Evolutionary conservation across 23 red algal genomes (phyloP).

Genomic region (Chondrus crispus): DNA sequence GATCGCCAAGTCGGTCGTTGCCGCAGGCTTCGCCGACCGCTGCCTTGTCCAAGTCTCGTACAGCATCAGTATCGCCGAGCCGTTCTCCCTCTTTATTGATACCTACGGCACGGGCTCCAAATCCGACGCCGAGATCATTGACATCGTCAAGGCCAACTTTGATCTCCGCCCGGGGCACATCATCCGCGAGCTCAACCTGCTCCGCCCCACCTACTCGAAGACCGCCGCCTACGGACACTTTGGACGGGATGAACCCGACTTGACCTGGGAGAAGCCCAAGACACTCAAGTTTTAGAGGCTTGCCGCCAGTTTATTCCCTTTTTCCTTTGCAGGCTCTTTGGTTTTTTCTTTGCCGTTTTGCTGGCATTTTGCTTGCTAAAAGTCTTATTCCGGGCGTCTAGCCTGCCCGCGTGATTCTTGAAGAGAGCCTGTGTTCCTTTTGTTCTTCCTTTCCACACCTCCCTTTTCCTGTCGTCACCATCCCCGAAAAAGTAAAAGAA

Average conservation of each 20-base stretch:
- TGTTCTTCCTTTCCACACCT: no score
- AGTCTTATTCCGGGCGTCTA: no score
- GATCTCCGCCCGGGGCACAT: slow-evolving; percentile 94
- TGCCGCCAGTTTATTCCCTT: no score
- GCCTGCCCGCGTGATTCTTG: no score
- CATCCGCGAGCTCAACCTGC: slow-evolving; percentile 93
- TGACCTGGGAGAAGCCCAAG: slow-evolving; percentile 98
- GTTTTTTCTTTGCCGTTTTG: no score
- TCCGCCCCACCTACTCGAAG: slow-evolving; percentile 93
- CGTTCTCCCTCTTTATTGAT: slow-evolving; percentile 94
- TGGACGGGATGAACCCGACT: slow-evolving; percentile 90
- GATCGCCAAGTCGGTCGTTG: slow-evolving; percentile 98
- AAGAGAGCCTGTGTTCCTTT: no score
- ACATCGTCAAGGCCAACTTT: slow-evolving; percentile 98
- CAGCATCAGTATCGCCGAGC: slow-evolving; percentile 96
- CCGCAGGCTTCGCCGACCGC: slow-evolving; percentile 82
- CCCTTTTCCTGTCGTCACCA: no score
- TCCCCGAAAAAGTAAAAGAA: no score
- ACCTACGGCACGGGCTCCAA: slow-evolving; percentile 94
- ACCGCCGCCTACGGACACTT: slow-evolving; percentile 98
- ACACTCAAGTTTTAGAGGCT: slow-evolving; percentile 66
- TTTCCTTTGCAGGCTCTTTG: no score
- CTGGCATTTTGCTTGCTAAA: no score
- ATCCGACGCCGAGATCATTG: slow-evolving; percentile 82
- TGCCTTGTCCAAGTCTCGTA: slow-evolving; percentile 96